Evolutionary conservation across 2,329 filamentous ascomycete species (phyloP).

Genomic region (Diplodia sapinea): DNA sequence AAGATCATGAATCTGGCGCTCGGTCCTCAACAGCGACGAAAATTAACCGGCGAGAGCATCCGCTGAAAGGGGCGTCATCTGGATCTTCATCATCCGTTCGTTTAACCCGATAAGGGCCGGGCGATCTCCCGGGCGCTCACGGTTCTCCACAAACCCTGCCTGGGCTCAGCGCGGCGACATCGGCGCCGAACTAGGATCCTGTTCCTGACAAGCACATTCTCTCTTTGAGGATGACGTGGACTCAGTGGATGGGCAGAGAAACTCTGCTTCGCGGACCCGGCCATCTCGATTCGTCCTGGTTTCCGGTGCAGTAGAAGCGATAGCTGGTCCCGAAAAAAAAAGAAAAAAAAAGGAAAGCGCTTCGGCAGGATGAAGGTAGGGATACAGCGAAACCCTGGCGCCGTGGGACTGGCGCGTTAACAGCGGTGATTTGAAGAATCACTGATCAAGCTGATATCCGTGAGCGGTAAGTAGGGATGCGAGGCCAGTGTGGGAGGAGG

Average conservation of each 20-base stretch:
- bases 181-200: background rate
- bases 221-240: background rate
- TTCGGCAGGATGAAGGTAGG: background rate
- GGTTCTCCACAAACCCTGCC: slow-evolving; percentile 17
- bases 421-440: background rate
- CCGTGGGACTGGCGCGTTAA: background rate
- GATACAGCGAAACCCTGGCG: background rate
- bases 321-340: background rate
- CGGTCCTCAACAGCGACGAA: background rate
- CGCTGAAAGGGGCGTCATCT: background rate
- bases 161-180: background rate
- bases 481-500: background rate
- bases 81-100: slow-evolving; percentile 8
- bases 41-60: background rate
- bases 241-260: background rate
- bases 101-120: slow-evolving; percentile 9
- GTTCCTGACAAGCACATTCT: background rate
- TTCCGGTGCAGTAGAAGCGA: background rate
- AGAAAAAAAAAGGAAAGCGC: background rate
- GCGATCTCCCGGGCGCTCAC: slow-evolving; percentile 9
- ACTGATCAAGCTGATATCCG: slow-evolving; percentile 1
- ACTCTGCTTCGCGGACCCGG: background rate
- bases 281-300: background rate
- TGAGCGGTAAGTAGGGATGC: background rate
- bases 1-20: background rate